Evolutionary conservation across 805 yeast species (phyloP).

Genomic region (Yamadazyma takamatsuzukensis): DNA sequence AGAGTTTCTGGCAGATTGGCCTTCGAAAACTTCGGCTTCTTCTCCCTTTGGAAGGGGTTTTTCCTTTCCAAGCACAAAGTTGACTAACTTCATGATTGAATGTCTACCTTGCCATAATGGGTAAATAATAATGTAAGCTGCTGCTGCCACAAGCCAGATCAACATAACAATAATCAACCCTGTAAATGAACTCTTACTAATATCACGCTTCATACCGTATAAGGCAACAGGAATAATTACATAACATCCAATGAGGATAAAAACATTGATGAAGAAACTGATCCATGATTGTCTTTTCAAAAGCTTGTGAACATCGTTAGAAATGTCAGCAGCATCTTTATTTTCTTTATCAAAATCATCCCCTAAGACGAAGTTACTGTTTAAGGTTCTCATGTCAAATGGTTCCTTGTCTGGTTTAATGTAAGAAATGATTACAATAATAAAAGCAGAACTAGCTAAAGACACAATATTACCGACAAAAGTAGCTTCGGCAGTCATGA

Average conservation of each 20-base stretch:
- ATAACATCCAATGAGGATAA: constrained; percentile 7
- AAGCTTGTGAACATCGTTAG: neutral
- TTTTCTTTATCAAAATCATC: constrained; percentile 12
- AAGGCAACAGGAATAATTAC: constrained; percentile 6
- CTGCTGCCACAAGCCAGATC: constrained; percentile 19
- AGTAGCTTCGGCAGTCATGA: constrained; percentile 37
- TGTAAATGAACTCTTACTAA: constrained; percentile 4
- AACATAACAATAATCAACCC: constrained; percentile 14
- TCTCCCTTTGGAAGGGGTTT: constrained; percentile 4
- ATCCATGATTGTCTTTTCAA: constrained; percentile 6
- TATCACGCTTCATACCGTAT: constrained; percentile 2
- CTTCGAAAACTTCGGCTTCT: constrained; percentile 1
- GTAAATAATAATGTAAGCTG: constrained; percentile 12
- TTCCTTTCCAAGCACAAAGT: neutral
- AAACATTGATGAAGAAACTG: constrained; percentile 4
- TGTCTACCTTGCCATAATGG: constrained; percentile 8
- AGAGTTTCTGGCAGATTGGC: too few species aligned
- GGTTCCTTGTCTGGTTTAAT: constrained; percentile 9
- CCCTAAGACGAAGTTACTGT: constrained; percentile 6
- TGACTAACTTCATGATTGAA: neutral
- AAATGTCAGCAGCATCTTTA: constrained; percentile 5
- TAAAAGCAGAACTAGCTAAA: constrained; percentile 31
- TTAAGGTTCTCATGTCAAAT: constrained; percentile 7
- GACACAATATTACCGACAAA: constrained; percentile 40
- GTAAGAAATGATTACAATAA: constrained; percentile 5